Percentiles rank a stretch among this genome's conserved stretches.
Evolutionary conservation across 1,139 yeast species (phyloP).

Genomic region (Taphrina populina): DNA sequence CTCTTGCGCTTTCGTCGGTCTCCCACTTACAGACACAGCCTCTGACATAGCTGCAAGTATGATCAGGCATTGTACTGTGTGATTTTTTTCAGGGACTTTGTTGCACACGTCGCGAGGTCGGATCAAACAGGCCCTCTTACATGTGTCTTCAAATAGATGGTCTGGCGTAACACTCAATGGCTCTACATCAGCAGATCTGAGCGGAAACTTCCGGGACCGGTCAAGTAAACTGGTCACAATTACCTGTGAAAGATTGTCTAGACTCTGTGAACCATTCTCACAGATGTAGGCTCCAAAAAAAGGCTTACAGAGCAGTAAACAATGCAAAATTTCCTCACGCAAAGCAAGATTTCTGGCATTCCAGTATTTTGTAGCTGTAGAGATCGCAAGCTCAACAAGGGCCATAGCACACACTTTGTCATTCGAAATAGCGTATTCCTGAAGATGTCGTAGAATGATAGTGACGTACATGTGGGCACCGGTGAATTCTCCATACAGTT

Average conservation of each 20-base stretch:
- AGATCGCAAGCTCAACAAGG: background rate
- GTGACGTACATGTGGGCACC: no score
- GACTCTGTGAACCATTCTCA: background rate
- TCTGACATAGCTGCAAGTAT: no score
- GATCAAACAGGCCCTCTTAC: no score
- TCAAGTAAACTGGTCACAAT: background rate
- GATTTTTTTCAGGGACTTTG: no score
- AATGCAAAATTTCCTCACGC: conserved; percentile 6
- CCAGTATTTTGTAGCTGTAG: conserved; percentile 7
- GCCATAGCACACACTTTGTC: background rate
- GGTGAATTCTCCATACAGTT: no score
- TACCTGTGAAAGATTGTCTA: background rate
- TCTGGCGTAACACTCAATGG: no score
- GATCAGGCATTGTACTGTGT: no score
- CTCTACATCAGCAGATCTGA: background rate
- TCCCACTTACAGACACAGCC: no score
- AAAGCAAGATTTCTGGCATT: background rate
- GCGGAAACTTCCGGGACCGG: background rate
- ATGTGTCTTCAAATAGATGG: no score
- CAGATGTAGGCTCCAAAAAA: conserved; percentile 6
- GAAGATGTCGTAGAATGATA: no score
- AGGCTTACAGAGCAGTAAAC: conserved; percentile 4
- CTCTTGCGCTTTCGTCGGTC: no score
- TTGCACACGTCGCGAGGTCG: no score
- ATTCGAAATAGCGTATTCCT: background rate